Evolutionary conservation across 2,329 filamentous ascomycete genomes (phyloP), one percentile per base, ranked within the genome.

Genomic region (Hymenoscyphus fructigenus): DNA sequence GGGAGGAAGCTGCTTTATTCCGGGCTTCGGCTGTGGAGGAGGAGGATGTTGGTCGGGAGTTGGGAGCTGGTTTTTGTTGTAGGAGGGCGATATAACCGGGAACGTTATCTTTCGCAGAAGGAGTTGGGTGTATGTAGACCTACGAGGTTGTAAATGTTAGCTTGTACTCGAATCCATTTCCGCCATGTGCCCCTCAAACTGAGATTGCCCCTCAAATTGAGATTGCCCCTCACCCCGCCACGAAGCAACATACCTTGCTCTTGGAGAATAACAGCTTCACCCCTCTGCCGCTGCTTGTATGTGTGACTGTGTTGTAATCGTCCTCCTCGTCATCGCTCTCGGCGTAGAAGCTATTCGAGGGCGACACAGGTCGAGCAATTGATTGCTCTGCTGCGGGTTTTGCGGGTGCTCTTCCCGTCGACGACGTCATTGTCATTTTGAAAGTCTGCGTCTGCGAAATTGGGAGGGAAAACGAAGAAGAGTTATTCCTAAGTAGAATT

Each of bases 251-350:
- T 73, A 91, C 91, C 84, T 98, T 99, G 89, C 93, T 97, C 81
- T 99, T 99, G 23, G 93, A 94, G 74, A 91, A 97, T 15, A 99
- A 83, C 36, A 99, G 82, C 79, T 98, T 99, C 57, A 99, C 95
- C 1, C 94, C 95, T 69, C 87, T 87, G 0, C 91, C 90, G 2
- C 87, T 88, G 70, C 85, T 86, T 3, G 87, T 86, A 75, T 96
- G 91, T 4, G 92, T 90, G 74, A 99, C 92, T 20, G 93, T 98
- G 76, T 96, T 91, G 80, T 99, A 99, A 56, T 91, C 95, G 71
- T 90, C 91, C 79, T 98, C 95, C 69, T 97, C 93, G 75, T 97
- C 93, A 81, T 99, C 96, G 78, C 92, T 97, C 83, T 98, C 83
- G 75, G 94, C 94, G 82, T 97, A 97, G 82, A 94, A 95, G 73